Evolutionary conservation across 768 basidiomycete species (phyloP).

Genomic region (Leccinum imitatum): DNA sequence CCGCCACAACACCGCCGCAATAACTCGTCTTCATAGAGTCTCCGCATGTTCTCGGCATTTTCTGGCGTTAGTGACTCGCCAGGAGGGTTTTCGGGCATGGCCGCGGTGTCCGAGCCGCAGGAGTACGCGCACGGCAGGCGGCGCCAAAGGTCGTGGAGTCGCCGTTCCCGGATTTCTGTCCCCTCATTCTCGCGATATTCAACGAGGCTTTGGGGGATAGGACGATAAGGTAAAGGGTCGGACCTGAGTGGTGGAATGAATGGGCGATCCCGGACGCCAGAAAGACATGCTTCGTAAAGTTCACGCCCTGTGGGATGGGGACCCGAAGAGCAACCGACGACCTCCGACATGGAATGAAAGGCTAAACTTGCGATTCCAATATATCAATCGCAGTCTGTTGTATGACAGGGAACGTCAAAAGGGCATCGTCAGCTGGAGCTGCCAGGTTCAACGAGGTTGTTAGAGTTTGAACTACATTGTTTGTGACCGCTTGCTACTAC

Average conservation of each 20-base stretch:
- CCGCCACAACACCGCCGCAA: conserved; percentile 49
- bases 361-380: conserved; percentile 21
- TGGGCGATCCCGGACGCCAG: conserved; percentile 54
- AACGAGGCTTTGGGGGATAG: conserved; percentile 49
- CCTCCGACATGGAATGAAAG: conserved; percentile 29
- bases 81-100: conserved; percentile 12
- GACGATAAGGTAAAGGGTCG: conserved; percentile 43
- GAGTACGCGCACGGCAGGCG: conserved; percentile 43
- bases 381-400: conserved; percentile 11
- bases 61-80: conserved; percentile 42
- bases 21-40: conserved; percentile 78
- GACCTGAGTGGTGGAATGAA: conserved; percentile 60
- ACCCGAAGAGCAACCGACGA: conserved; percentile 18
- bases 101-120: conserved; percentile 27
- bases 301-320: conserved; percentile 45
- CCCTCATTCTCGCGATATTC: conserved; percentile 71
- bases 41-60: conserved; percentile 60
- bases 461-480: conserved; percentile 22
- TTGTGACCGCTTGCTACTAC: conserved; percentile 32
- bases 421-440: conserved; percentile 28
- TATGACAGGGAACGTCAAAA: conserved; percentile 20
- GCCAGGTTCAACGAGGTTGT: conserved; percentile 22
- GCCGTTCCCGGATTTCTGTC: conserved; percentile 54
- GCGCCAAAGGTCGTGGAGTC: conserved; percentile 63
- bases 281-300: conserved; percentile 50